phyloP scores from a whole-genome alignment of 1,284 basidiomycete genomes.

The Moesziomyces sp. region DNA sequence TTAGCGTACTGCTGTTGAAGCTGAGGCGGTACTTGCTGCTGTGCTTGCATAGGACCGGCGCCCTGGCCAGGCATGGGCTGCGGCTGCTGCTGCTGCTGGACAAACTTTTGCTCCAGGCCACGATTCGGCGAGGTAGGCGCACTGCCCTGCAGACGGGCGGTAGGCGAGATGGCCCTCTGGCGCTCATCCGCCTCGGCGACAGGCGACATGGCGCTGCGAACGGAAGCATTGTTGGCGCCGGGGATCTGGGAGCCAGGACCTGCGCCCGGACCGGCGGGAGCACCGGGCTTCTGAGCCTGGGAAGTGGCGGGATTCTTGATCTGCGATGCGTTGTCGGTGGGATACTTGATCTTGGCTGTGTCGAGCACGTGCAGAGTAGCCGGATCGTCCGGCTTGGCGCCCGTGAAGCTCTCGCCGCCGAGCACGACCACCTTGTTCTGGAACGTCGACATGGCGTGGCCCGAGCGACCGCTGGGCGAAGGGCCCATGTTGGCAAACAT shows the following conservation, averaged over 20 bases:
- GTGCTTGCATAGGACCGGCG: slow-evolving; percentile 1
- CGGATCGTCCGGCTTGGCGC: slow-evolving; percentile 80
- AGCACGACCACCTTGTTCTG: slow-evolving; percentile 89
- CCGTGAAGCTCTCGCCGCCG: slow-evolving; percentile 88
- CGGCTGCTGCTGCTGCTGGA: slow-evolving; percentile 24
- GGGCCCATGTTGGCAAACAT: slow-evolving; percentile 99
- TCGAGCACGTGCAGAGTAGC: slow-evolving; percentile 79
- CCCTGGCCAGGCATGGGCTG: slow-evolving; percentile 7
- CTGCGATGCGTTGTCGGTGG: slow-evolving; percentile 56
- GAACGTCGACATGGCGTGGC: slow-evolving; percentile 92
- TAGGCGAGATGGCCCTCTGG: slow-evolving; percentile 46
- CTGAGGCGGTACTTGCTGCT: slow-evolving; percentile 8
- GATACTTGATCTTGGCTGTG: slow-evolving; percentile 67
- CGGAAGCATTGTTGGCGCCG: slow-evolving; percentile 21
- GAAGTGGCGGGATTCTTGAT: slow-evolving; percentile 22
- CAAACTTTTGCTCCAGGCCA: slow-evolving; percentile 15
- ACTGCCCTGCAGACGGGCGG: slow-evolving; percentile 19
- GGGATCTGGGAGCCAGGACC: slow-evolving; percentile 22
- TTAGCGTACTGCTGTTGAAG: slow-evolving; percentile 17
- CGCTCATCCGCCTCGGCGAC: slow-evolving; percentile 38
- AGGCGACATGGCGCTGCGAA: slow-evolving; percentile 44
- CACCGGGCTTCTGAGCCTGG: slow-evolving; percentile 37
- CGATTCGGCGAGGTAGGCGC: slow-evolving; percentile 21
- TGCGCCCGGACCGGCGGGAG: slow-evolving; percentile 14
- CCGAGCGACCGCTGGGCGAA: slow-evolving; percentile 86